Conservation (phyloP, 2,329 filamentous ascomycete species). For the Penicillium hordei region DNA sequence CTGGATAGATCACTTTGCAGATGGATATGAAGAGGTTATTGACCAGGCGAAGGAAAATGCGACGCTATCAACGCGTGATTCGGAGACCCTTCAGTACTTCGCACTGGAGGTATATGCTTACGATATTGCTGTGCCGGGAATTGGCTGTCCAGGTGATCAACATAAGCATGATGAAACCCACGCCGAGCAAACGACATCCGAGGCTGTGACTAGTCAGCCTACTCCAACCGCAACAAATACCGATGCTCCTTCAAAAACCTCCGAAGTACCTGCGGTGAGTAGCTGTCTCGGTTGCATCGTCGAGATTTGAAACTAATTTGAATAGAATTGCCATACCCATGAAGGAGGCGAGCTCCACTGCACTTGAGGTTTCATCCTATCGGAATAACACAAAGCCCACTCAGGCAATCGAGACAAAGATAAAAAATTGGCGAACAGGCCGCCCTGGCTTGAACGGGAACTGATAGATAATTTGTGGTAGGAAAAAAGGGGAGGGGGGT, state of each 20-base stretch:
- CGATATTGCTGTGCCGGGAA: slow-evolving; percentile 63
- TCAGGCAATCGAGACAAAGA: not conserved
- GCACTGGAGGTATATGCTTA: slow-evolving; percentile 65
- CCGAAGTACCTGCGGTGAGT: slow-evolving; percentile 31
- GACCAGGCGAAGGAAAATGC: slow-evolving; percentile 54
- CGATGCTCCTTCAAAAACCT: slow-evolving; percentile 15
- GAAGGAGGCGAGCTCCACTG: slow-evolving; percentile 44
- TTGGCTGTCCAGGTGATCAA: slow-evolving; percentile 57
- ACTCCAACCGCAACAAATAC: slow-evolving; percentile 13
- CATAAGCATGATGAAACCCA: slow-evolving; percentile 11
- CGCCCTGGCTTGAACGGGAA: not conserved
- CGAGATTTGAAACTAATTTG: slow-evolving; percentile 2
- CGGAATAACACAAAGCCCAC: no score
- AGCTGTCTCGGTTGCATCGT: not conserved
- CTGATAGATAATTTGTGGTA: not conserved
- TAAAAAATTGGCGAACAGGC: not conserved
- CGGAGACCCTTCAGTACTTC: slow-evolving; percentile 66
- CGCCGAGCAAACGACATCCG: slow-evolving; percentile 1
- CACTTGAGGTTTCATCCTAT: slow-evolving; percentile 17
- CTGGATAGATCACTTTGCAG: slow-evolving; percentile 62
- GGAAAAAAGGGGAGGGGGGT: not conserved
- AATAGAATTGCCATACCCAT: slow-evolving; percentile 45
- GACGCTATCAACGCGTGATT: slow-evolving; percentile 56
- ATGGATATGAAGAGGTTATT: slow-evolving; percentile 57
- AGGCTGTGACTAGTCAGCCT: slow-evolving; percentile 10